phyloP scores from a whole-genome alignment of 2,329 filamentous ascomycete species.

The Emmonsia crescens region DNA sequence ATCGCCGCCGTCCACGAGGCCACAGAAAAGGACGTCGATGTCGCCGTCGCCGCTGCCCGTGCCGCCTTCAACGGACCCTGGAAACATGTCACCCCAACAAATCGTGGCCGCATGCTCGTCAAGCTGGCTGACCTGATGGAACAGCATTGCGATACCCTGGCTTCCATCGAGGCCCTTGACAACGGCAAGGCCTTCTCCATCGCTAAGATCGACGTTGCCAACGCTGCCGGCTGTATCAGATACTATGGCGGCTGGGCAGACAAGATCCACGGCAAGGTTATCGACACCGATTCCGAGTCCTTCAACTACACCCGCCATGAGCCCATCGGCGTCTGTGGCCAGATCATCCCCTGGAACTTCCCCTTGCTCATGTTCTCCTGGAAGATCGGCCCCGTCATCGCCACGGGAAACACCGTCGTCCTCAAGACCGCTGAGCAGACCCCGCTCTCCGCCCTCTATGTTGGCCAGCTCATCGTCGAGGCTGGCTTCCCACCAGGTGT shows the following conservation, averaged over 20 bases:
- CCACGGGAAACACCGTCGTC: constrained; percentile 51
- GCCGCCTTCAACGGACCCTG: constrained; percentile 71
- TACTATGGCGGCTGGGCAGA: constrained; percentile 93
- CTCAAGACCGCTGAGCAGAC: constrained; percentile 60
- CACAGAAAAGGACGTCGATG: constrained; percentile 64
- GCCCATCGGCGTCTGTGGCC: constrained; percentile 70
- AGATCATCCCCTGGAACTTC: constrained; percentile 90
- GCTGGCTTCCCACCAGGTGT: constrained; percentile 54
- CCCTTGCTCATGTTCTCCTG: constrained; percentile 74
- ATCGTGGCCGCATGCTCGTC: constrained; percentile 57
- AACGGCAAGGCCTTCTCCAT: constrained; percentile 35
- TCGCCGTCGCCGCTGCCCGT: constrained; percentile 75
- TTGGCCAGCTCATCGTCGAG: constrained; percentile 45
- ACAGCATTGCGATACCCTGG: constrained; percentile 64
- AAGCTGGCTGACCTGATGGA: constrained; percentile 75
- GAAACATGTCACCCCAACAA: constrained; percentile 55
- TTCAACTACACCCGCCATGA: constrained; percentile 79
- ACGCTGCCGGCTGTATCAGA: constrained; percentile 60
- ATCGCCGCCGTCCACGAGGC: constrained; percentile 76
- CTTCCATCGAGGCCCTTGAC: constrained; percentile 70
- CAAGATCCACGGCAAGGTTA: constrained; percentile 83
- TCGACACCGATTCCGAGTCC: constrained; percentile 65
- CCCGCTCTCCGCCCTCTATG: constrained; percentile 54
- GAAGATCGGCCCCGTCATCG: constrained; percentile 68
- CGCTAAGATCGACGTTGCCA: constrained; percentile 59